Percentiles rank a stretch among this genome's conserved stretches.
Evolutionary conservation across 805 yeast genomes (phyloP).

Genomic region (Metschnikowia chrysomelidarum): DNA sequence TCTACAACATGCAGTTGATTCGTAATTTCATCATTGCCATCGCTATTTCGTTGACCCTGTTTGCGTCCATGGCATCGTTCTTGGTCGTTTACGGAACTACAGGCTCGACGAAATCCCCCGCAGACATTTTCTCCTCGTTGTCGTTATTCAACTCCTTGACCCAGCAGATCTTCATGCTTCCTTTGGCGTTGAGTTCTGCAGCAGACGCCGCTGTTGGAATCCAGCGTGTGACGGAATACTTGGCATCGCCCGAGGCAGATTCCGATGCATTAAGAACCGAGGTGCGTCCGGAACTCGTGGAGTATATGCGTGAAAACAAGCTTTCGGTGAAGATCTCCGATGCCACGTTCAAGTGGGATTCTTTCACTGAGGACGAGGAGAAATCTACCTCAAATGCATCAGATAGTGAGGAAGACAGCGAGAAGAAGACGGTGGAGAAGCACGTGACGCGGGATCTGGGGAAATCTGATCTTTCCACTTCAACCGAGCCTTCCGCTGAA

Average conservation of each 20-base stretch:
- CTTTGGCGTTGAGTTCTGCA: constrained; percentile 65
- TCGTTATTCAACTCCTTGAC: constrained; percentile 64
- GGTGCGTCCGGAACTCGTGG: constrained; percentile 23
- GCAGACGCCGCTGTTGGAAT: constrained; percentile 67
- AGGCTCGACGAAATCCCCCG: constrained; percentile 44
- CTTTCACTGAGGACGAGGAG: constrained; percentile 19
- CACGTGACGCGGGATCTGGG: constrained; percentile 2
- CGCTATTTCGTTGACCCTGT: constrained; percentile 63
- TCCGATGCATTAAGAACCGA: constrained; percentile 29
- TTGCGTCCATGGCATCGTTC: constrained; percentile 64
- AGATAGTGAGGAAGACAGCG: constrained; percentile 25
- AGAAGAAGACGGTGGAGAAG: constrained; percentile 14
- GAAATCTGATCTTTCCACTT: background rate
- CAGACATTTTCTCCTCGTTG: constrained; percentile 65
- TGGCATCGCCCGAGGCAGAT: constrained; percentile 46
- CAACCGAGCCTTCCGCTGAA: constrained; percentile 4
- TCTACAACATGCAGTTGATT: constrained; percentile 61
- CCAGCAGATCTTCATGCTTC: constrained; percentile 63
- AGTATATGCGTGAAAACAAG: constrained; percentile 24
- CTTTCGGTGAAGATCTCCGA: constrained; percentile 48
- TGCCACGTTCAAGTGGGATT: constrained; percentile 70
- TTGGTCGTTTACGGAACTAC: constrained; percentile 35
- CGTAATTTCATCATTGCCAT: constrained; percentile 59
- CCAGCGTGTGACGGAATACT: constrained; percentile 51
- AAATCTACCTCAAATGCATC: constrained; percentile 10